Evolutionary conservation across 2,329 filamentous ascomycete genomes (phyloP).

Genomic region (Teratosphaeriaceae sp.): DNA sequence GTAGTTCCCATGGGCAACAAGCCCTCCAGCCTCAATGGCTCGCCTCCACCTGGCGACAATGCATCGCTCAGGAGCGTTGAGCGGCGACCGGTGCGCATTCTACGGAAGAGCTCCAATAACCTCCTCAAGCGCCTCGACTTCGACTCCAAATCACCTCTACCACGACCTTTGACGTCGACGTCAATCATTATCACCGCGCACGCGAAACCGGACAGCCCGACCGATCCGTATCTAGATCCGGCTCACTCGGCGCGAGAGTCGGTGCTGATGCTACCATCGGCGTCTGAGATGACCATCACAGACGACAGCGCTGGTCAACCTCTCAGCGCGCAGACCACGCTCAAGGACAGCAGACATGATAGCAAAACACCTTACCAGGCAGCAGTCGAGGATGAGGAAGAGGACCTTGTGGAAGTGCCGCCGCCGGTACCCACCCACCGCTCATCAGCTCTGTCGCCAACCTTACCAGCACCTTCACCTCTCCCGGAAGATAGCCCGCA

Average conservation of each 20-base stretch:
- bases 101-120: slow-evolving; percentile 26
- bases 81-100: slow-evolving; percentile 16
- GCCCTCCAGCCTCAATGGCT: slow-evolving; percentile 16
- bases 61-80: slow-evolving; percentile 18
- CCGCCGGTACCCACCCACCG: slow-evolving; percentile 8
- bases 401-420: slow-evolving; percentile 11
- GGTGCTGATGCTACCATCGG: slow-evolving; percentile 14
- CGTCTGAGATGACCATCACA: slow-evolving; percentile 20
- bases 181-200: slow-evolving; percentile 12
- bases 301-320: slow-evolving; percentile 15
- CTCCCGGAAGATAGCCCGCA: slow-evolving; percentile 30
- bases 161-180: slow-evolving; percentile 11
- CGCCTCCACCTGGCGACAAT: slow-evolving; percentile 15
- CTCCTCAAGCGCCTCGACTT: slow-evolving; percentile 27
- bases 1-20: slow-evolving; percentile 25
- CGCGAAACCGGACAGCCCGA: slow-evolving; percentile 10
- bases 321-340: slow-evolving; percentile 21
- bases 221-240: slow-evolving; percentile 16
- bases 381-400: slow-evolving; percentile 5
- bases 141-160: slow-evolving; percentile 16
- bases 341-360: slow-evolving; percentile 12
- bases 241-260: slow-evolving; percentile 14
- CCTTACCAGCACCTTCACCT: slow-evolving; percentile 25
- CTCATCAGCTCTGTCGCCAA: slow-evolving; percentile 20
- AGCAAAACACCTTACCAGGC: slow-evolving; percentile 2